Evolutionary conservation across 495 filamentous ascomycete species (phyloP), one percentile per base, ranked within the genome.

Genomic region (Neurospora terricola): DNA sequence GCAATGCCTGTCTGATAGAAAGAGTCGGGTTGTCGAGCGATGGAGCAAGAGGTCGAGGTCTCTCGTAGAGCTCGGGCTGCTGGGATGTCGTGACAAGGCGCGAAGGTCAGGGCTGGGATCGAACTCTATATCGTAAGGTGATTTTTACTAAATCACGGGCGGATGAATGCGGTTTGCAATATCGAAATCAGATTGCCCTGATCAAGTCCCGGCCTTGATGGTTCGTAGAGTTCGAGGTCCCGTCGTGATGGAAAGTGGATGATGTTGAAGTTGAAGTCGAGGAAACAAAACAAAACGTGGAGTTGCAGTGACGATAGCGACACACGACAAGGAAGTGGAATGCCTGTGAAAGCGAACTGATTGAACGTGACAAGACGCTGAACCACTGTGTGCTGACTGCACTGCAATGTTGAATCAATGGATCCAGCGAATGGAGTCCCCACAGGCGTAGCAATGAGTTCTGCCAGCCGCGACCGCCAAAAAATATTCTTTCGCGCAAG

Each of bases 381-480:
- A 1, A 4, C 8, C 5, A 21, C 48, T 59, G 30, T 34, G 30
- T 34, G 21, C 48, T 59, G 21, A 59, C 48, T 34, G 27, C 54
- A 62, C 54, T 62, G 54, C 27, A 34, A 16, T 18, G 23, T 62
- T 34, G 23, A 18, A 18, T 66, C 27, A 30, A 16, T 34, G 54
- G 27, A 34, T 30, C 27, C 14, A 62, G 27, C 54, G 14, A 62
- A 62, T 62, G 54, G 54, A 34, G 27, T 62, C 54, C 76, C 74
- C 76, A 77, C 77, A 72, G 21, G 23, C 21, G 3, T 34, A 34
- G 12, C 27, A 34, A 38, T 40, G 48, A 42, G 45, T 42, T 79
- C 70, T 80, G 81, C 81, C 81, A 8, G 3, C 5, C 4, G 40
- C 72, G 69, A 80, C 81, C 80, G 80, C 80, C 80, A 82, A 82